Base-by-base conservation (phyloP, 139 green algal genomes). In the Limnomonas spitsbergensis region DNA sequence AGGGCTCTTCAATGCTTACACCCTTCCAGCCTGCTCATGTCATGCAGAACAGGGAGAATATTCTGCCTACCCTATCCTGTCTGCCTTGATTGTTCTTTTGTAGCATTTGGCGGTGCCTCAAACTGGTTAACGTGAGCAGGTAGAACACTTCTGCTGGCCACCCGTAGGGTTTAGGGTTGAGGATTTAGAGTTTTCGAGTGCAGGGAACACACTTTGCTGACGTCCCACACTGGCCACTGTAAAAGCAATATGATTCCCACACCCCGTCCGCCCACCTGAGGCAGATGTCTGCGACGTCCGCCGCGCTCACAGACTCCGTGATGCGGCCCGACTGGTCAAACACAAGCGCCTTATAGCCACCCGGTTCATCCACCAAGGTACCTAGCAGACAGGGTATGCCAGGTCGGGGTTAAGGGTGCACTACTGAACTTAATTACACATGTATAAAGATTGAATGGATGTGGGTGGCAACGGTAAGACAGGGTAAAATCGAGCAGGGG, bases 221-320 rank as follows among this genome's bases (percentile, higher is more conserved):
- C 7, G 26, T n/a, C 31, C 7, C 34, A 29, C 54, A 35, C 3
- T n/a, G 31, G 54, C 34, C 3, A 3, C 6, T n/a, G 20, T 26
- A 26, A 35, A 6, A 3, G 54, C 34, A 35, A 35, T 29, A 3
- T 69, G 26, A 69, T n/a, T 20, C 3, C 54, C 36, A 61, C 14
- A 29, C 47, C 47, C 47, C 20, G n/a, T 29, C 14, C 47, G 14
- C 47, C 47, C 20, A 88, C 32, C 90, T 66, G 75, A 99, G 80
- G 83, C 92, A 97, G 39, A 99, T 93, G 80, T 99, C 96, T 4
- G 96, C 96, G 35, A 99, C 96, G 78, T 99, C 96, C 1, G 95
- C 96, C 40, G 89, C 96, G 66, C 85, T 91, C 56, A 99, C 95
- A 61, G 73, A 73, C 83, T 98, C 82, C 1, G 76, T 86, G 53